Evolutionary conservation across 805 yeast species (phyloP), one percentile per base, ranked within the genome.

Genomic region (Yarrowia sp.): DNA sequence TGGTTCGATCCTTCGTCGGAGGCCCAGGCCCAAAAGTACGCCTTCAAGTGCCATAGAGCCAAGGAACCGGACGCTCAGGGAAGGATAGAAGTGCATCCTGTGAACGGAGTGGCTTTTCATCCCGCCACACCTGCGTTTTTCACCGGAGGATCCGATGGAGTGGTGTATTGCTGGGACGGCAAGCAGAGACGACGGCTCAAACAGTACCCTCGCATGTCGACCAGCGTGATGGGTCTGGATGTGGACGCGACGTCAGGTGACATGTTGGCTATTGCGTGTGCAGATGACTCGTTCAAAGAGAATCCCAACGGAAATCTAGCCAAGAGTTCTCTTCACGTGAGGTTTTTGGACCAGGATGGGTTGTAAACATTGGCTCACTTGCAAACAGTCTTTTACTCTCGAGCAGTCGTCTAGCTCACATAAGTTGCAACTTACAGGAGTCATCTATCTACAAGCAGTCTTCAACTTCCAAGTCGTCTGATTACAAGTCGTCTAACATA

Each of bases 21-120:
- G 52, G 73, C 74, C 4, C 83, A 78, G 64, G 71, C 76, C 1
- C 77, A 80, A 68, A 84, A 86, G 67, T 92, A 87, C 75, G 94
- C 97, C 0, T 92, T 92, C 80, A 86, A 91, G 73, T 88, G 96
- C 70, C 97, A 92, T 76, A 78, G 96, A 39, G 70, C 69, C 9
- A 63, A 40, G 24, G 71, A 70, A 30, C 71, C 68, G 14, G 52
- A 52, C 6, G 42, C 55, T n/a, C 85, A 81, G 50, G 78, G 79
- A 9, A 90, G 86, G 68, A 76, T 83, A 43, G 88, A 84, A 13
- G 66, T 61, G 7, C 80, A 78, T 60, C 86, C 88, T 0, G 85
- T 85, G 9, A 85, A 85, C 64, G 78, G 83, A 2, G 72, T 85
- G 2, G 79, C 78, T 6, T 83, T 84, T 69, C 80, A 82, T 64